These are phyloP conservation scores for Curvularia eragrostidis DNA, from an alignment of 2,329 filamentous ascomycete species.

Conservation along the genomic window DNA sequence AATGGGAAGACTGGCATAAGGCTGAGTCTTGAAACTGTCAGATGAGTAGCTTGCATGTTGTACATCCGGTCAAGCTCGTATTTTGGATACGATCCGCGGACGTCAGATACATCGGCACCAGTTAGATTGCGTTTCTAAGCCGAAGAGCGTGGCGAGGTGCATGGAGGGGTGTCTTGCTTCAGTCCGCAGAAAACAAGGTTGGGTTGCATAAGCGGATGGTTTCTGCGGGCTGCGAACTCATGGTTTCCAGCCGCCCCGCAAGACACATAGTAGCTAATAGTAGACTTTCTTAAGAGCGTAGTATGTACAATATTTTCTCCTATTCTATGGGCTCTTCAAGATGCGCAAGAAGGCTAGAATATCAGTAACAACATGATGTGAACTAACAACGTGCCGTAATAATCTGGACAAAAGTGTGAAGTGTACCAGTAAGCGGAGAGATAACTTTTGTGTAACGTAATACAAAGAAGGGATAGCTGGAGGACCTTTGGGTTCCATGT, in stretches of 20 bases:
- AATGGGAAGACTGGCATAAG: constrained; percentile 15
- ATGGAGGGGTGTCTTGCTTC: constrained; percentile 15
- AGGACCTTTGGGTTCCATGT: constrained; percentile 1
- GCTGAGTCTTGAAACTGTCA: constrained; percentile 20
- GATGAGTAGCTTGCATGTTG: constrained; percentile 11
- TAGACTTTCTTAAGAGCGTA: background rate
- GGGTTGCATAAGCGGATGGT: constrained; percentile 15
- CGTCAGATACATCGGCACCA: constrained; percentile 17
- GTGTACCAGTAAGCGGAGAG: background rate
- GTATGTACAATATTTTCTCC: background rate
- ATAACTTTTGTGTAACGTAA: background rate
- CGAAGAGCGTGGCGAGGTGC: constrained; percentile 17
- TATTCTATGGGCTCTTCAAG: background rate
- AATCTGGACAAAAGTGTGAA: background rate
- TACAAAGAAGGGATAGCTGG: constrained; percentile 1
- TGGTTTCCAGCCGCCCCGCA: constrained; percentile 17
- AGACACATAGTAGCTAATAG: background rate
- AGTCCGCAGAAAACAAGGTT: constrained; percentile 8
- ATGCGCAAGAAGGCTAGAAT: background rate
- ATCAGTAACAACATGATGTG: background rate
- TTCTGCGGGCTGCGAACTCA: constrained; percentile 23
- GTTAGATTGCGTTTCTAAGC: background rate
- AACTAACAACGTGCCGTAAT: background rate
- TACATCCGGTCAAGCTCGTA: constrained; percentile 26
- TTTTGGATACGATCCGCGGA: constrained; percentile 1